A percentile compares a stretch with the other conserved stretches of the same genome.
Conservation (phyloP, 2,329 filamentous ascomycete species). For the Penicillium sp. region DNA sequence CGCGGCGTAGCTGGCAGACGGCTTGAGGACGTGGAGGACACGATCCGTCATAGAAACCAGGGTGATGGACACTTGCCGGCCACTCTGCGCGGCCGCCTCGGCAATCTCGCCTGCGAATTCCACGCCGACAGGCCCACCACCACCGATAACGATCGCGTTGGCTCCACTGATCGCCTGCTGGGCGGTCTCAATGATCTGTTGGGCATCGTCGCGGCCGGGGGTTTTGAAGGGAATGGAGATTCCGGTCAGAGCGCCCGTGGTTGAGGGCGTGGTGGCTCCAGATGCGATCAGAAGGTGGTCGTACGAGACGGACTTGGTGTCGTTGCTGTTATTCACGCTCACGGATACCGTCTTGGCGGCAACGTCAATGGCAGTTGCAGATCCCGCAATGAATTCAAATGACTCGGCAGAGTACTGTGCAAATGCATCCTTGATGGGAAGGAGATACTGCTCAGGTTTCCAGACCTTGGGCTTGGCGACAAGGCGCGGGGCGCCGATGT, state of each 20-base stretch:
- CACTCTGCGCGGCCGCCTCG: constrained; percentile 32
- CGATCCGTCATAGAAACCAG: constrained; percentile 33
- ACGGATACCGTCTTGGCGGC: constrained; percentile 46
- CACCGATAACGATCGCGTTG: constrained; percentile 48
- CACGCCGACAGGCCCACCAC: constrained; percentile 50
- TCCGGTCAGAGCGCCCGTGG: constrained; percentile 33
- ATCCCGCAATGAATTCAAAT: constrained; percentile 53
- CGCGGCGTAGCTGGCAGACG: constrained; percentile 39
- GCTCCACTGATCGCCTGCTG: constrained; percentile 39
- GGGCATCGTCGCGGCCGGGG: constrained; percentile 40
- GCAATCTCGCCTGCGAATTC: constrained; percentile 52
- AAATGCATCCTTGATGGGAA: constrained; percentile 52
- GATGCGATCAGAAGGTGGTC: constrained; percentile 58
- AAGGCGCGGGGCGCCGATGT: constrained; percentile 53
- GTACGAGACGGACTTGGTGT: constrained; percentile 41
- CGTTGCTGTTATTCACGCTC: constrained; percentile 31
- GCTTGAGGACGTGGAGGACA: constrained; percentile 30
- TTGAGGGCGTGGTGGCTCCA: constrained; percentile 49
- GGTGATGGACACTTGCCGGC: constrained; percentile 39
- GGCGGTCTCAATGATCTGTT: constrained; percentile 32
- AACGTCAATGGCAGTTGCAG: constrained; percentile 49
- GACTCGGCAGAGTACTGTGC: constrained; percentile 47
- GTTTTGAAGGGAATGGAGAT: constrained; percentile 42
- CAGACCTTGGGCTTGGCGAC: constrained; percentile 51
- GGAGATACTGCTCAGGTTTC: constrained; percentile 48